Percentiles rank a stretch among this genome's conserved stretches.
Evolutionary conservation across 352 stramenopile species (phyloP).

Genomic region (Blastocystis sp.): DNA sequence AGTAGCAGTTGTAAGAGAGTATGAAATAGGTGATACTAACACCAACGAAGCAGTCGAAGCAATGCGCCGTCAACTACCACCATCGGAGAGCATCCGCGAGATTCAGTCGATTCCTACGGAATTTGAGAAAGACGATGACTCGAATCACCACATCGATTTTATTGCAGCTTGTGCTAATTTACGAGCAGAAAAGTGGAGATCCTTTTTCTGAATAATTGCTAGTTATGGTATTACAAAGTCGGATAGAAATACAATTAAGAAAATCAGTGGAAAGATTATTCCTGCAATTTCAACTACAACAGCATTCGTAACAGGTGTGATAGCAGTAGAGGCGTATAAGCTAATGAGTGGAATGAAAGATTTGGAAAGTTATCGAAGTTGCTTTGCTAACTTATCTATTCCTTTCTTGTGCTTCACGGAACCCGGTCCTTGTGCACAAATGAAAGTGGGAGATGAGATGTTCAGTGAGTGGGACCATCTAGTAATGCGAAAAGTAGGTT

Average conservation of each 20-base stretch:
- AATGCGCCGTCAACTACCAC: not conserved
- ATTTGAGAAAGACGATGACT: constrained; percentile 95
- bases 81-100: not conserved
- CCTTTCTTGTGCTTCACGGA: constrained; percentile 19
- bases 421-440: not conserved
- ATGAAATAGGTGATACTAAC: constrained; percentile 4
- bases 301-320: constrained; percentile 85
- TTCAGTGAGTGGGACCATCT: constrained; percentile 44
- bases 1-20: not conserved
- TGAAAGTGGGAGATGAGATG: not conserved
- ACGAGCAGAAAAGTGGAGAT: constrained; percentile 70
- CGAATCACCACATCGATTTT: constrained; percentile 90
- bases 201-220: not conserved
- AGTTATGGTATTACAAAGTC: constrained; percentile 96
- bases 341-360: not conserved
- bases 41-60: not conserved
- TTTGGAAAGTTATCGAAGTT: constrained; percentile 8
- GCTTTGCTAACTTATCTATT: constrained; percentile 46
- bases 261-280: constrained; percentile 99
- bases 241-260: constrained; percentile 92
- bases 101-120: constrained; percentile 67
- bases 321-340: constrained; percentile 33
- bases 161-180: constrained; percentile 89
- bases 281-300: constrained; percentile 98
- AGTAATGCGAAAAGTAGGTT: not conserved